Evolutionary conservation across 176 grass and related monocot species (phyloP).

Genomic region (Eragrostis curvula): DNA sequence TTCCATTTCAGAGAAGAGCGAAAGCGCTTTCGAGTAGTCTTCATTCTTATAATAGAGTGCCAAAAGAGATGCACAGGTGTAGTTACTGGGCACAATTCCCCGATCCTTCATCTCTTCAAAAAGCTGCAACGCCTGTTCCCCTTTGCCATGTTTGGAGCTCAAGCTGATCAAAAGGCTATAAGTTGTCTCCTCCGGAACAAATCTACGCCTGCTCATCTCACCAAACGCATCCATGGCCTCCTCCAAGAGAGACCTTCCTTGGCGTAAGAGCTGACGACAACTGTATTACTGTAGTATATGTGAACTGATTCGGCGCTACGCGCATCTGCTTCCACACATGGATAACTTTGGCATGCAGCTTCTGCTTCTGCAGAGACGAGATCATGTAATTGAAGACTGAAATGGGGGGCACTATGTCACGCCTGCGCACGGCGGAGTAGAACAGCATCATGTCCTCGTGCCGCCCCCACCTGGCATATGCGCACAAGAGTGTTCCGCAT

Average conservation of each 20-base stretch:
- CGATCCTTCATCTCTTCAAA: slow-evolving; percentile 72
- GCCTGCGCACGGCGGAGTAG: slow-evolving; percentile 63
- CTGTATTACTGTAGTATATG: no score
- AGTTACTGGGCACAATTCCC: slow-evolving; percentile 77
- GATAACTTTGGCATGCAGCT: slow-evolving; percentile 72
- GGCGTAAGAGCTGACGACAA: slow-evolving; percentile 67
- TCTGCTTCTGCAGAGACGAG: slow-evolving; percentile 95
- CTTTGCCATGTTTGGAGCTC: slow-evolving; percentile 61
- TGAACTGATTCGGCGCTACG: slow-evolving; percentile 69
- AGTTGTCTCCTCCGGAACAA: slow-evolving; percentile 64
- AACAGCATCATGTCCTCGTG: slow-evolving; percentile 90
- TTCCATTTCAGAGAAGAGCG: slow-evolving; percentile 81
- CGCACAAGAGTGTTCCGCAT: slow-evolving; percentile 93
- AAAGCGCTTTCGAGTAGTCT: slow-evolving; percentile 85
- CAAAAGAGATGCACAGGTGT: slow-evolving; percentile 87
- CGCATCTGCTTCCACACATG: slow-evolving; percentile 76
- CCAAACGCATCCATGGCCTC: slow-evolving; percentile 63
- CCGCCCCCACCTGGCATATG: slow-evolving; percentile 78
- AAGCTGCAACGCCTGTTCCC: slow-evolving; percentile 65
- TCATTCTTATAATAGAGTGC: slow-evolving; percentile 70
- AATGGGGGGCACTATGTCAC: slow-evolving; percentile 59
- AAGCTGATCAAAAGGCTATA: slow-evolving; percentile 73
- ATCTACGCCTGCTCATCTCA: slow-evolving; percentile 60
- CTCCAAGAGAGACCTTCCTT: slow-evolving; percentile 62
- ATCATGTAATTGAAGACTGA: slow-evolving; percentile 93